Evolutionary conservation across 1,284 basidiomycete genomes (phyloP).

Genomic region (Ganoderma meredithae): DNA sequence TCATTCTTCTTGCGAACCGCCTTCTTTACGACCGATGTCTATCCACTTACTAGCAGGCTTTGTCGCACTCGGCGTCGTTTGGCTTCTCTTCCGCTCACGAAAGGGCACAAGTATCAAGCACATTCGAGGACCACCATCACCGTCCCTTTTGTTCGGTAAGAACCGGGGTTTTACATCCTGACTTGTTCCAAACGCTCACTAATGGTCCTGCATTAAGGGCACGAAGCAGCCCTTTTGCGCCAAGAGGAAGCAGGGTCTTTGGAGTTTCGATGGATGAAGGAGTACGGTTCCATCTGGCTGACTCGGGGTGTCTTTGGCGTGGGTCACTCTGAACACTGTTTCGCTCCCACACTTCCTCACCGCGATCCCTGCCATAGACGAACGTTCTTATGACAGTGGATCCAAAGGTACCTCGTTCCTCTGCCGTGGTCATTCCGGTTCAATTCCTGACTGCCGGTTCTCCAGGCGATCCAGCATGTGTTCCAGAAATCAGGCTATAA

Average conservation of each 20-base stretch:
- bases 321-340: not conserved
- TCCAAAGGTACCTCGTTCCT: slow-evolving; percentile 19
- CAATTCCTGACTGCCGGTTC: too few relatives aligned
- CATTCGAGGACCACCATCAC: slow-evolving; percentile 10
- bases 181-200: not conserved
- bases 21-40: not conserved
- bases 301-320: slow-evolving; percentile 31
- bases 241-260: slow-evolving; percentile 35
- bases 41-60: not conserved
- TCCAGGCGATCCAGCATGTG: slow-evolving; percentile 39
- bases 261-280: slow-evolving; percentile 33
- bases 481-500: slow-evolving; percentile 38
- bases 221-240: slow-evolving; percentile 28
- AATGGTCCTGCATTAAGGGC: slow-evolving; percentile 14
- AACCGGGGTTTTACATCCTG: not conserved
- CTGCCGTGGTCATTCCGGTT: not conserved
- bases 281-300: slow-evolving; percentile 37
- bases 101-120: not conserved
- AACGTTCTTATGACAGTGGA: slow-evolving; percentile 28
- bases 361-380: not conserved
- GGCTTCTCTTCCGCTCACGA: not conserved
- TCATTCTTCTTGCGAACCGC: not conserved
- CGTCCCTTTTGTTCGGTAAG: slow-evolving; percentile 9
- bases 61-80: not conserved
- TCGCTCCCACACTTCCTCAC: not conserved